These are phyloP conservation scores for Platanus orientalis DNA, from an alignment of 164 flowering plant genomes.

Conservation along the genomic window DNA sequence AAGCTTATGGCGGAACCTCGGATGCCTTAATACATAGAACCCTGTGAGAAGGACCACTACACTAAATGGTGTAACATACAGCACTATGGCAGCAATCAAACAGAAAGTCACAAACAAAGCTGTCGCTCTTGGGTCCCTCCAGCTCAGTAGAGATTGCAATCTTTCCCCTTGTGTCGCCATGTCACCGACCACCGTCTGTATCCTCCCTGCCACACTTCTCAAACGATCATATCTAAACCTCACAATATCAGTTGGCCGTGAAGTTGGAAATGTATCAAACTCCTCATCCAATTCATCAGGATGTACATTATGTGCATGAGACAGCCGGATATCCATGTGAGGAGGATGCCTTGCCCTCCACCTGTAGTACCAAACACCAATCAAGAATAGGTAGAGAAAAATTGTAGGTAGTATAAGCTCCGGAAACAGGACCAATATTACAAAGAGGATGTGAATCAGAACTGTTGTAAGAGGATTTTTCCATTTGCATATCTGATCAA, in stretches of 20 bases:
- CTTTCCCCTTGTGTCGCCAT: too few relatives aligned
- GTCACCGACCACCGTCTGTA: too few relatives aligned
- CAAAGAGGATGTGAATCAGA: conserved; percentile 64
- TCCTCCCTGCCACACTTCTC: too few relatives aligned
- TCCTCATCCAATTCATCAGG: too few relatives aligned
- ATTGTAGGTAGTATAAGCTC: conserved; percentile 76
- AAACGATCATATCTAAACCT: conserved; percentile 67
- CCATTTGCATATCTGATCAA: conserved; percentile 76
- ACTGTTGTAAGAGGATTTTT: conserved; percentile 72
- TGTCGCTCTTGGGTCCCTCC: conserved; percentile 77
- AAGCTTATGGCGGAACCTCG: too few relatives aligned
- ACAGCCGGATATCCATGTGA: conserved; percentile 67
- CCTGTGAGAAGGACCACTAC: conserved; percentile 52
- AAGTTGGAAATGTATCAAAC: too few relatives aligned
- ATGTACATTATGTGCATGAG: conserved; percentile 54
- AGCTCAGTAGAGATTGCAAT: conserved; percentile 63
- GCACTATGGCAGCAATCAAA: conserved; percentile 54
- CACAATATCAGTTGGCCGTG: conserved; percentile 46
- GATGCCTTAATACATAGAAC: conserved; percentile 53
- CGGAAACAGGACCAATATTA: conserved; percentile 66
- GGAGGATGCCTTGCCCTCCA: conserved; percentile 73
- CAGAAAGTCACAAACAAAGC: conserved; percentile 56
- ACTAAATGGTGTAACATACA: conserved; percentile 63
- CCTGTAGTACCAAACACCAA: conserved; percentile 60
- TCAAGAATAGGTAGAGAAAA: conserved; percentile 74